A percentile compares a stretch with the other conserved stretches of the same genome.
These are phyloP conservation scores for Euryodendron excelsum DNA, from an alignment of 148 eudicot genomes.

Conservation along the genomic window DNA sequence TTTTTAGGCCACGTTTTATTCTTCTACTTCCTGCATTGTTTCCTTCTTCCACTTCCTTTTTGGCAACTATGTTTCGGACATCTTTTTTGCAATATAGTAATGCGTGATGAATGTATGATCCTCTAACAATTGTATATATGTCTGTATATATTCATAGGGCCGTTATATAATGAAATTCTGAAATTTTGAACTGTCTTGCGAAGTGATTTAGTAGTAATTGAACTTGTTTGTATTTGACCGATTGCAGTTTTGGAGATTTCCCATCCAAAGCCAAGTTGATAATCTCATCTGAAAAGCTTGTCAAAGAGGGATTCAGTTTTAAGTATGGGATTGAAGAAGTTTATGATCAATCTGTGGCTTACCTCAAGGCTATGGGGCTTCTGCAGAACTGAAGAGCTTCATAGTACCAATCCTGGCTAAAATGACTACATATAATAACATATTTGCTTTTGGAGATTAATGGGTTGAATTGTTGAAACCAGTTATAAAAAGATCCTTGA, in stretches of 20 bases:
- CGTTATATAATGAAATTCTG: neutral
- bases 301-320: slow-evolving; percentile 62
- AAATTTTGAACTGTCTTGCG: neutral
- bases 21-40: too few species aligned
- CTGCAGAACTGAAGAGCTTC: slow-evolving; percentile 35
- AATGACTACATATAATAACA: too few species aligned
- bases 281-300: slow-evolving; percentile 65
- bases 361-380: slow-evolving; percentile 38
- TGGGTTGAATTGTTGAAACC: too few species aligned
- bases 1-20: too few species aligned
- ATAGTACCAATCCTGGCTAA: too few species aligned
- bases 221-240: too few species aligned
- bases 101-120: neutral
- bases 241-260: slow-evolving; percentile 50
- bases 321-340: slow-evolving; percentile 63
- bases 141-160: neutral
- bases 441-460: neutral
- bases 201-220: neutral
- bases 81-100: neutral
- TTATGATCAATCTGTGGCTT: slow-evolving; percentile 53
- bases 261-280: slow-evolving; percentile 52
- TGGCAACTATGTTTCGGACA: too few species aligned
- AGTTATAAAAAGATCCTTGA: too few species aligned
- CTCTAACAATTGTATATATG: neutral
- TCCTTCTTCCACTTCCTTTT: too few species aligned